Evolutionary conservation across 352 stramenopile species (phyloP), one percentile per base, ranked within the genome.

Genomic region (Phytophthora sansomeana): DNA sequence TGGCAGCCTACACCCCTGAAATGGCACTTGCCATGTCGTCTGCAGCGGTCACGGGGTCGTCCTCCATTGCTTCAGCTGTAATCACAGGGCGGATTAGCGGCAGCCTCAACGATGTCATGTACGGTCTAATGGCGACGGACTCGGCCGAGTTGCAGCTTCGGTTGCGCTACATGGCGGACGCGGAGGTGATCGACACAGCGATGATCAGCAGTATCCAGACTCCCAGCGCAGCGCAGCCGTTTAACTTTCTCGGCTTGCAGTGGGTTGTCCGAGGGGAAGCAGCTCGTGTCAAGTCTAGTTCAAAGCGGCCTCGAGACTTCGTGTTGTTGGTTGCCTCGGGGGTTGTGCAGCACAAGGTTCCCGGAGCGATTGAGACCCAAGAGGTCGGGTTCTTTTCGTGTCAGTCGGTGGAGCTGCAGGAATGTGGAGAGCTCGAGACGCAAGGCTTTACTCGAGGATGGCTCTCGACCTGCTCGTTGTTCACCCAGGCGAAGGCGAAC

Each of bases 51-150:
- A 43, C 52, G 0, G 53, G 54, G 1, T 59, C 54, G 26, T 69
- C 53, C 14, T 54, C 65, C 16, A 39, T 63, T 17, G 49, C 52
- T 16, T 69, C 72, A 3, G 48, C 71, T 3, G 51, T 64, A 4
- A 44, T 81, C 33, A 69, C 63, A 9, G 77, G 77, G 1, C 62
- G 75, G 6, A 19, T 83, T 11, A 19, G 63, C 1, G 77, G 77
- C 6, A 54, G 35, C 26, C 49, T 85, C 6, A 65, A 60, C 38
- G 74, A 83, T 54, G 58, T 69, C 38, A 69, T 83, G 49, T 80
- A 76, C 44, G 77, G 77, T 11, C 55, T 83, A 36, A n/a, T 58
- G 11, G 63, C 68, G 11, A 60, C 56, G 2, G 63, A 78, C 17
- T 63, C 74, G 19, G 42, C 62, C 14, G 65, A 75, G 5, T 38